Conservation (phyloP, 2,329 filamentous ascomycete species). For the Pseudogymnoascus sp. region DNA sequence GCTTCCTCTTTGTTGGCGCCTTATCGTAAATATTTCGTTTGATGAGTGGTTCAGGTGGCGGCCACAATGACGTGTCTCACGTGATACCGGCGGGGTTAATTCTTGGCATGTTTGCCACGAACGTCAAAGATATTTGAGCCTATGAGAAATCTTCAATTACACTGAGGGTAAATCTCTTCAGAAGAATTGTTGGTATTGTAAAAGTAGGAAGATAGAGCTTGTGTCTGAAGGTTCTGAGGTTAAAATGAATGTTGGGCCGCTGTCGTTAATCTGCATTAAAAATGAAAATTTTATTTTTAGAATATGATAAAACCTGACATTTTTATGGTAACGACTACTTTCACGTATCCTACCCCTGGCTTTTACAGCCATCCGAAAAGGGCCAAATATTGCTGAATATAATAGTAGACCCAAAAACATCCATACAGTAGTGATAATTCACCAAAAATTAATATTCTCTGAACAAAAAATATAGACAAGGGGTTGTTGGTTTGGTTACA, state of each 20-base stretch:
- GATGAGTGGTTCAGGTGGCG: not conserved
- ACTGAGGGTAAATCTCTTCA: not conserved
- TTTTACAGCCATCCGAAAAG: not conserved
- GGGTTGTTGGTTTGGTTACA: not conserved
- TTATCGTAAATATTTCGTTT: conserved; percentile 4
- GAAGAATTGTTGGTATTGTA: not conserved
- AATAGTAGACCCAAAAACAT: not conserved
- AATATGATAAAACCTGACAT: not conserved
- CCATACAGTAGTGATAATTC: not conserved
- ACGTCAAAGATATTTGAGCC: not conserved
- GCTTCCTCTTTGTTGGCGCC: not conserved
- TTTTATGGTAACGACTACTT: not conserved
- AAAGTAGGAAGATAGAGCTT: not conserved
- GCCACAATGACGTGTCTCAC: not conserved
- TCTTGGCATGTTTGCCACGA: conserved; percentile 4
- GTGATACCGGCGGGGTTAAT: not conserved
- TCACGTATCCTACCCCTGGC: not conserved
- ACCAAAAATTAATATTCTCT: not conserved
- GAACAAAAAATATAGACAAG: not conserved
- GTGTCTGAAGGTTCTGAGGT: not conserved
- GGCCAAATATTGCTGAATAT: not conserved
- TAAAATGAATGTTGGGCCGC: not conserved
- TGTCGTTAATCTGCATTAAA: not conserved
- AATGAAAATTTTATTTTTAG: not conserved
- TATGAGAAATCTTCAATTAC: conserved; percentile 5